Evolutionary conservation across 2,329 filamentous ascomycete genomes (phyloP).

Genomic region (Verticillium albo-atrum): DNA sequence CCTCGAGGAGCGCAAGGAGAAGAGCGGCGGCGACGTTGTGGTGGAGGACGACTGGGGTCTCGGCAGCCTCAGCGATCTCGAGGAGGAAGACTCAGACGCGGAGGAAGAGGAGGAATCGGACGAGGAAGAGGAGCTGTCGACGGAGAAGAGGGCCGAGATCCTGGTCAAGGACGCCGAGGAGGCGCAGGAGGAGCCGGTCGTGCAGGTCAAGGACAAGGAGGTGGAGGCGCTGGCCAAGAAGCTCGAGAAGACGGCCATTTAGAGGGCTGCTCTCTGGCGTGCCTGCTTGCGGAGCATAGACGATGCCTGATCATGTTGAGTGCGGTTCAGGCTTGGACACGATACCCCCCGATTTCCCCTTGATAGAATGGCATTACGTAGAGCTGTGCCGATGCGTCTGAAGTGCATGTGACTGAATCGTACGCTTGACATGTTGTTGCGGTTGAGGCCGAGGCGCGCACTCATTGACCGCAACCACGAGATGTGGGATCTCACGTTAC

Average conservation of each 20-base stretch:
- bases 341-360: conserved; percentile 10
- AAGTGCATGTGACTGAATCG: neutral
- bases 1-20: conserved; percentile 74
- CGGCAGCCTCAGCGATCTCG: conserved; percentile 81
- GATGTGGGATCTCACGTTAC: neutral
- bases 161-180: conserved; percentile 64
- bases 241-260: conserved; percentile 66
- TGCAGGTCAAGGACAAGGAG: conserved; percentile 66
- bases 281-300: conserved; percentile 9
- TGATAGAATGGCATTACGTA: neutral
- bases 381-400: neutral
- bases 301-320: conserved; percentile 9
- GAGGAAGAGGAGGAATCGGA: conserved; percentile 66
- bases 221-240: conserved; percentile 77
- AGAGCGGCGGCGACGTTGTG: conserved; percentile 58
- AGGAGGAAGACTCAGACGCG: conserved; percentile 70
- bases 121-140: conserved; percentile 55
- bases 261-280: conserved; percentile 9
- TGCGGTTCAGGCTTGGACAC: conserved; percentile 4
- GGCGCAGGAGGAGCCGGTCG: conserved; percentile 70
- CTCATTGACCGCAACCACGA: neutral
- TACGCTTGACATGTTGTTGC: neutral
- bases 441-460: no score
- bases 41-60: conserved; percentile 80
- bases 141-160: conserved; percentile 65